These are phyloP conservation scores for Agrocybe praecox DNA, from an alignment of 768 basidiomycete species.

Conservation along the genomic window DNA sequence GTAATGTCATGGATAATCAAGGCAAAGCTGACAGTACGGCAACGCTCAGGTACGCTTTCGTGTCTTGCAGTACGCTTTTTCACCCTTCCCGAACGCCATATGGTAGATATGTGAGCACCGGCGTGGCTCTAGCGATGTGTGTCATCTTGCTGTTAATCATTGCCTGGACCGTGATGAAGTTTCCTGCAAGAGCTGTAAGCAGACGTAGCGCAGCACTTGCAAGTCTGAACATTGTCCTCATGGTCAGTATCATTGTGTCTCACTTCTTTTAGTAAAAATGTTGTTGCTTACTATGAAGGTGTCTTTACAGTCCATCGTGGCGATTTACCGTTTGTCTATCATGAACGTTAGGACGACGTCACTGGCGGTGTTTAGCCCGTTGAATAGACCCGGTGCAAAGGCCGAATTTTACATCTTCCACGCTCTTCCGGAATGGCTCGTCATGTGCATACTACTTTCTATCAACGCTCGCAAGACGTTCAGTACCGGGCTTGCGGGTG, in stretches of 20 bases:
- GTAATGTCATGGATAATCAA: slow-evolving; percentile 16
- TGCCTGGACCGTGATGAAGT: slow-evolving; percentile 24
- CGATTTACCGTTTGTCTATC: slow-evolving; percentile 41
- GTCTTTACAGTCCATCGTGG: slow-evolving; percentile 28
- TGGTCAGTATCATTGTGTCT: slow-evolving; percentile 26
- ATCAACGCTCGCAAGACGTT: slow-evolving; percentile 34
- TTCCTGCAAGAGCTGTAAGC: slow-evolving; percentile 26
- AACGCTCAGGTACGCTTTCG: slow-evolving; percentile 16
- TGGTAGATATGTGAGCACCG: slow-evolving; percentile 26
- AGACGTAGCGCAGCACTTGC: slow-evolving; percentile 21
- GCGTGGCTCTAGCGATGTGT: slow-evolving; percentile 2
- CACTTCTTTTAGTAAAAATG: not conserved
- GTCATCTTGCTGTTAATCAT: slow-evolving; percentile 1
- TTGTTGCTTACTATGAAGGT: not conserved
- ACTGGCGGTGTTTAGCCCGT: slow-evolving; percentile 31
- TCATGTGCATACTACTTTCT: slow-evolving; percentile 26
- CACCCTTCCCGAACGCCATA: not conserved
- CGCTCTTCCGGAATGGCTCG: slow-evolving; percentile 45
- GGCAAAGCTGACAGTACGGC: slow-evolving; percentile 18
- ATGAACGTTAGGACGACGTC: slow-evolving; percentile 37
- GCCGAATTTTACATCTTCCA: slow-evolving; percentile 46
- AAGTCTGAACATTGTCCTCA: slow-evolving; percentile 23
- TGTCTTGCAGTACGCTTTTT: not conserved
- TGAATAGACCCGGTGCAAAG: slow-evolving; percentile 38
- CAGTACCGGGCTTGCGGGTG: slow-evolving; percentile 35